Evolutionary conservation across 345 rosid genomes (phyloP).

Genomic region (Balakata baccata): DNA sequence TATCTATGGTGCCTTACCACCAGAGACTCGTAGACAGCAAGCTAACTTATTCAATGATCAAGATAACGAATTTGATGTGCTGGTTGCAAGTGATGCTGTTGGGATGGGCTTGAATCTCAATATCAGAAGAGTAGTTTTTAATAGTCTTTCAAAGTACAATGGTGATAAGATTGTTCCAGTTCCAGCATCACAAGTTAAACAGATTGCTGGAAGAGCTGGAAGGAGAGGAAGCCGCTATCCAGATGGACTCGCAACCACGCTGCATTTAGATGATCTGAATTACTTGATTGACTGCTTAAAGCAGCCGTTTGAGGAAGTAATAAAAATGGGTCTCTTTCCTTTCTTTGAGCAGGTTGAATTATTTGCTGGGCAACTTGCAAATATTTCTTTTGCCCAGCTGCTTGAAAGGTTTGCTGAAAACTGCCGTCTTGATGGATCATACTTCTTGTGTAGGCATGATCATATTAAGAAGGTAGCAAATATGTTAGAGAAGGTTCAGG

Average conservation of each 20-base stretch:
- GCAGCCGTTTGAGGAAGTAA: constrained; percentile 72
- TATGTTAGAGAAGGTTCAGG: constrained; percentile 80
- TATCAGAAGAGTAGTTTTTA: constrained; percentile 82
- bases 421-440: constrained; percentile 80
- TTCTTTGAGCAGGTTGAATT: constrained; percentile 93
- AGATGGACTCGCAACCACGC: constrained; percentile 82
- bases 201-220: constrained; percentile 97
- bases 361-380: constrained; percentile 65
- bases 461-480: constrained; percentile 91
- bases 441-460: constrained; percentile 76
- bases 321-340: constrained; percentile 82
- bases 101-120: constrained; percentile 97
- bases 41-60: constrained; percentile 84
- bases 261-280: constrained; percentile 63
- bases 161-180: constrained; percentile 83
- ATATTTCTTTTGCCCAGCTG: constrained; percentile 51
- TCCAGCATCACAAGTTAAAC: constrained; percentile 85
- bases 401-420: constrained; percentile 74
- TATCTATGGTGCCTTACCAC: constrained; percentile 93
- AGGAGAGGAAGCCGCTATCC: constrained; percentile 89
- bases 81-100: constrained; percentile 96
- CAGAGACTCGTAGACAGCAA: constrained; percentile 91
- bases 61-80: constrained; percentile 85
- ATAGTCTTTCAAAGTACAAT: constrained; percentile 69
- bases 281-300: constrained; percentile 82